phyloP scores from a whole-genome alignment of 2,329 filamentous ascomycete species.

The Fusarium guadeloupense region DNA sequence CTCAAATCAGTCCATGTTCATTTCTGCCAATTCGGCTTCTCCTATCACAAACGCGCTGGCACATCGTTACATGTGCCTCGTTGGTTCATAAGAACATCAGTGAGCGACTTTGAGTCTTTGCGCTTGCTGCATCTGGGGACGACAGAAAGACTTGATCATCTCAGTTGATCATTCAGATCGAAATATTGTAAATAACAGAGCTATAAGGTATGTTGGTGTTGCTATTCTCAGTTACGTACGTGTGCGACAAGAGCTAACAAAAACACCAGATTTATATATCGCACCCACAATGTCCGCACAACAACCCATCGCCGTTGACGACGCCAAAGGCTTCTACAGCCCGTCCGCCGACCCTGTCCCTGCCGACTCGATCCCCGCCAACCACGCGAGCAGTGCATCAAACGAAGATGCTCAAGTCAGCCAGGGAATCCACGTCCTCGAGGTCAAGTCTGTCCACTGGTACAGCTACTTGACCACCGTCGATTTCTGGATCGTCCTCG shows the following conservation, averaged over 20 bases:
- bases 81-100: slow-evolving; percentile 54
- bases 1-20: slow-evolving; percentile 34
- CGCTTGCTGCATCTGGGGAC: slow-evolving; percentile 65
- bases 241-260: slow-evolving; percentile 1
- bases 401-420: slow-evolving; percentile 52
- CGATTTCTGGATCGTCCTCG: slow-evolving; percentile 87
- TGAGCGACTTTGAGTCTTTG: slow-evolving; percentile 75
- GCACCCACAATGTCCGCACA: slow-evolving; percentile 22
- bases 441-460: slow-evolving; percentile 65
- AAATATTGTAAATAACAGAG: slow-evolving; percentile 12
- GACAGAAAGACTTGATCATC: slow-evolving; percentile 63
- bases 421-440: slow-evolving; percentile 64
- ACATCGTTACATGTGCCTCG: slow-evolving; percentile 56
- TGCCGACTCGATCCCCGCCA: slow-evolving; percentile 4
- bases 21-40: slow-evolving; percentile 18
- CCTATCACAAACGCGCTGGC: slow-evolving; percentile 41
- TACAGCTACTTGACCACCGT: slow-evolving; percentile 81
- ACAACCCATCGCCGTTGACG: slow-evolving; percentile 20
- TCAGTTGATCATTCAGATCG: neutral
- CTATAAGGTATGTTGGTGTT: slow-evolving; percentile 28
- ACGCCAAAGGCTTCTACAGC: slow-evolving; percentile 37
- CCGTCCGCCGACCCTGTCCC: slow-evolving; percentile 26
- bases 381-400: no score
- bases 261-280: slow-evolving; percentile 2
- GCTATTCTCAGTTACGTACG: neutral